phyloP scores from a whole-genome alignment of 208 protist genomes.

The Herpetomonas samuelpessoai region DNA sequence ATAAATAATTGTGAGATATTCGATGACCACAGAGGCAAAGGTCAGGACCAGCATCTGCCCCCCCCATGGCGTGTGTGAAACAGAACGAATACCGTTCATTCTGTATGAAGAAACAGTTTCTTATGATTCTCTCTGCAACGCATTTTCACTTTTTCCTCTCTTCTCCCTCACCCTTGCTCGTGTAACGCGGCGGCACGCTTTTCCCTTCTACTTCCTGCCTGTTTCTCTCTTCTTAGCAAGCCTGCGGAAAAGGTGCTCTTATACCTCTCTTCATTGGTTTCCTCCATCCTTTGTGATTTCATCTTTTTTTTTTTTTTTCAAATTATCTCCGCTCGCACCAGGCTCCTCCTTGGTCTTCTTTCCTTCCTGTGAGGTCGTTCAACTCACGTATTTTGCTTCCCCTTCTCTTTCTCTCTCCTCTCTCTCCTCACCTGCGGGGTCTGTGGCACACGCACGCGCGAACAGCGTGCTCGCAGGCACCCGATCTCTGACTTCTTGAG shows the following conservation, averaged over 20 bases:
- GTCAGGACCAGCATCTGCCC: too few relatives aligned
- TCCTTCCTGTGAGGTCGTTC: not conserved
- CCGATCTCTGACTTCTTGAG: too few relatives aligned
- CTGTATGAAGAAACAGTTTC: slow-evolving; percentile 7
- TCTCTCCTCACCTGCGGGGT: not conserved
- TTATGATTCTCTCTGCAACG: not conserved
- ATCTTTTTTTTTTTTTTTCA: slow-evolving; percentile 5
- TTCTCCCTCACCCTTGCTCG: slow-evolving; percentile 2
- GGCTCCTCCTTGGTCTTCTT: not conserved
- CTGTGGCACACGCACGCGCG: too few relatives aligned
- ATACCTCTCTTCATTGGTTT: not conserved
- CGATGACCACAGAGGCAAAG: too few relatives aligned
- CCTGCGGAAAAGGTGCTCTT: slow-evolving; percentile 3
- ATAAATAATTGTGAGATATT: too few relatives aligned
- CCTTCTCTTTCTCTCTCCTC: slow-evolving; percentile 5
- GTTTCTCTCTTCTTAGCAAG: slow-evolving; percentile 4
- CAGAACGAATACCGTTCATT: too few relatives aligned
- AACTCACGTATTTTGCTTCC: not conserved
- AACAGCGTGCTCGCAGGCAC: too few relatives aligned
- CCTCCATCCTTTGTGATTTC: too few relatives aligned
- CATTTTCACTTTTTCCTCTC: slow-evolving; percentile 1
- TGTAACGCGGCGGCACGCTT: too few relatives aligned
- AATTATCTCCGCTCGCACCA: not conserved
- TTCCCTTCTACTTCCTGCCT: slow-evolving; percentile 5
- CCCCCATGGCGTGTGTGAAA: too few relatives aligned